Percentiles rank a stretch among this genome's conserved stretches.
phyloP scores from a whole-genome alignment of 1,284 basidiomycete species.

The Trichosporon ovoides region DNA sequence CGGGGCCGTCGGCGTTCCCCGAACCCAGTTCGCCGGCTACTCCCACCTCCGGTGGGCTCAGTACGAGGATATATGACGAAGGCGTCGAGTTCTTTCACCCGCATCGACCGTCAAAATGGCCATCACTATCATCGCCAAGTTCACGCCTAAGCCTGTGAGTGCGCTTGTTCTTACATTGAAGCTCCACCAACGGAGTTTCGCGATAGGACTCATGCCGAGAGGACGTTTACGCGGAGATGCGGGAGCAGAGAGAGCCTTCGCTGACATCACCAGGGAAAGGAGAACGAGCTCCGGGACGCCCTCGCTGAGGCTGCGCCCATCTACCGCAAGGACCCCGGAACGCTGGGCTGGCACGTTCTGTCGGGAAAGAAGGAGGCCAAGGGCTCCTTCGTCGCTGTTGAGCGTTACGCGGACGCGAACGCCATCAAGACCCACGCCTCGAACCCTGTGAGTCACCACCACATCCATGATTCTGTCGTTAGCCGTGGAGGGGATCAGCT shows the following conservation, averaged over 20 bases:
- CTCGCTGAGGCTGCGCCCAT: not conserved
- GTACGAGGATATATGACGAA: not conserved
- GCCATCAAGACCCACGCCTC: slow-evolving; percentile 3
- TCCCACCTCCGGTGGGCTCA: not conserved
- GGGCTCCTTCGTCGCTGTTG: not conserved
- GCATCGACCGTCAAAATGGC: not conserved
- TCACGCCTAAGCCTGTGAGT: slow-evolving; percentile 2
- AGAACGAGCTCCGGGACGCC: not conserved
- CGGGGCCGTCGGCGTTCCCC: slow-evolving; percentile 3
- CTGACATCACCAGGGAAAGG: not conserved
- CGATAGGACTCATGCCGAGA: not conserved
- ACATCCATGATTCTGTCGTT: not conserved
- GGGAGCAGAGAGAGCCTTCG: too few relatives aligned
- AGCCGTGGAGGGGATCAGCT: too few relatives aligned
- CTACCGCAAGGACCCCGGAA: slow-evolving; percentile 5
- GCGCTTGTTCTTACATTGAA: too few relatives aligned
- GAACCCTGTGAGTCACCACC: not conserved
- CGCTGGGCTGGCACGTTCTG: slow-evolving; percentile 1
- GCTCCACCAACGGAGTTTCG: too few relatives aligned
- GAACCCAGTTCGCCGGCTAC: not conserved
- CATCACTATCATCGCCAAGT: slow-evolving; percentile 5
- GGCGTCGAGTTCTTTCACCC: not conserved
- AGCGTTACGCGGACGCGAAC: not conserved
- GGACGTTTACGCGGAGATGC: not conserved
- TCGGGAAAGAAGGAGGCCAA: slow-evolving; percentile 2